phyloP scores from a whole-genome alignment of 192 early-diverging fungal genomes.

The Geranomyces variabilis region DNA sequence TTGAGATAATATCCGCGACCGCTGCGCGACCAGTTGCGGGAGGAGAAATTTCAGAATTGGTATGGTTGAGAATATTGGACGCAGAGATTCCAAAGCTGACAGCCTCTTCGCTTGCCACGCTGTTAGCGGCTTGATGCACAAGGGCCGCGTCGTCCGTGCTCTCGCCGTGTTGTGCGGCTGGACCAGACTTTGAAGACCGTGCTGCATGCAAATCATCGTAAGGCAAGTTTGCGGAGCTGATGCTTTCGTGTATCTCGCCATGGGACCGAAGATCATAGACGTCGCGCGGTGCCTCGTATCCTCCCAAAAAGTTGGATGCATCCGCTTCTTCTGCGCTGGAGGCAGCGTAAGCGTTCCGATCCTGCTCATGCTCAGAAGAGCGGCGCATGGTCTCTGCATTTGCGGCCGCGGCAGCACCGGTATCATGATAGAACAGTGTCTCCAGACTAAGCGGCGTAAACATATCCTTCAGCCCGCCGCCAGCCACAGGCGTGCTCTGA shows the following conservation, averaged over 20 bases:
- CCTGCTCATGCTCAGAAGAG: too few species aligned
- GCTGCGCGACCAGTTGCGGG: background rate
- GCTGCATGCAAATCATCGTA: background rate
- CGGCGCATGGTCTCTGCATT: background rate
- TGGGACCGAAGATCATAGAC: background rate
- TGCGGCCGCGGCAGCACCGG: background rate
- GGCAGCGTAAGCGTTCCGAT: too few species aligned
- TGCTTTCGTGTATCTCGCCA: background rate
- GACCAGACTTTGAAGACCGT: background rate
- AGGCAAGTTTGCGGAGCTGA: background rate
- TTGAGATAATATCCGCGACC: background rate
- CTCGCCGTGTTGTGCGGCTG: background rate
- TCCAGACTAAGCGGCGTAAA: slow-evolving; percentile 29
- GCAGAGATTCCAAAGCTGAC: slow-evolving; percentile 12
- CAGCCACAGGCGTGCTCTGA: background rate
- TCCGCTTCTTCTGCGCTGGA: too few species aligned
- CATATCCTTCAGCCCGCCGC: slow-evolving; percentile 28
- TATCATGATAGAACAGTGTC: slow-evolving; percentile 19
- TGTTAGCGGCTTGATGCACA: background rate
- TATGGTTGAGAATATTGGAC: background rate
- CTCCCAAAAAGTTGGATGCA: too few species aligned
- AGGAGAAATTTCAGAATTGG: background rate
- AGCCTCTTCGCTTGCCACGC: background rate
- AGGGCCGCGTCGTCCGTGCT: background rate
- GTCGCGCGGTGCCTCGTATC: too few species aligned